A percentile compares a stretch with the other conserved stretches of the same genome.
Conservation (phyloP, 306 rosid species). For the Quercus agrifolia region DNA sequence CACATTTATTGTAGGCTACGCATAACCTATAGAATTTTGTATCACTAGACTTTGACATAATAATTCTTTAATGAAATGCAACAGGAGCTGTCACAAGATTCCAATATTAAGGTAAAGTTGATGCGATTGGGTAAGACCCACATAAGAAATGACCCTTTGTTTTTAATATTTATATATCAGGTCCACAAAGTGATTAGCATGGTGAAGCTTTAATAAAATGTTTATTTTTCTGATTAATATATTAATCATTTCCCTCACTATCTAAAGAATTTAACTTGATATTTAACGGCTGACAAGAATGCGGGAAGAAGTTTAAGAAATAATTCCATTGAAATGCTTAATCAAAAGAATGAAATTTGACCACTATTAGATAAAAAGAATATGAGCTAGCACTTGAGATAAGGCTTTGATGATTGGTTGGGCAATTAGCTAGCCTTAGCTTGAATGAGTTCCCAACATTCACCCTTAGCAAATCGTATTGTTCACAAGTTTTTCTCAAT, state of each 20-base stretch:
- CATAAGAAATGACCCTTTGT: background rate
- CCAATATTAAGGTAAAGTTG: background rate
- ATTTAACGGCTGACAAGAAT: background rate
- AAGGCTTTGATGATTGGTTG: too few relatives aligned
- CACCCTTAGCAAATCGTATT: too few relatives aligned
- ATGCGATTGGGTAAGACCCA: slow-evolving; percentile 2
- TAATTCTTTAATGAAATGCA: background rate
- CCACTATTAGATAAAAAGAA: too few relatives aligned
- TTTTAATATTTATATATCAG: background rate
- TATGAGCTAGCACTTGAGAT: too few relatives aligned
- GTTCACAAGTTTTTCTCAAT: too few relatives aligned
- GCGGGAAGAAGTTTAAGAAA: background rate
- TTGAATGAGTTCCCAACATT: too few relatives aligned
- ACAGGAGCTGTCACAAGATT: background rate
- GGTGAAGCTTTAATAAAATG: background rate
- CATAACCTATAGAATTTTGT: too few relatives aligned
- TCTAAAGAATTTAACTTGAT: background rate
- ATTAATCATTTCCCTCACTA: background rate
- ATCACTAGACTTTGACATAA: too few relatives aligned
- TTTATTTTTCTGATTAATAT: background rate
- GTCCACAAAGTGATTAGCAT: background rate
- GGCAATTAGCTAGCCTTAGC: too few relatives aligned
- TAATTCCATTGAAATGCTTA: background rate
- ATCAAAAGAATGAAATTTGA: too few relatives aligned
- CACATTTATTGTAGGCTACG: too few relatives aligned